Evolutionary conservation across 1,139 yeast genomes (phyloP).

Genomic region (Meyerozyma guilliermondii): DNA sequence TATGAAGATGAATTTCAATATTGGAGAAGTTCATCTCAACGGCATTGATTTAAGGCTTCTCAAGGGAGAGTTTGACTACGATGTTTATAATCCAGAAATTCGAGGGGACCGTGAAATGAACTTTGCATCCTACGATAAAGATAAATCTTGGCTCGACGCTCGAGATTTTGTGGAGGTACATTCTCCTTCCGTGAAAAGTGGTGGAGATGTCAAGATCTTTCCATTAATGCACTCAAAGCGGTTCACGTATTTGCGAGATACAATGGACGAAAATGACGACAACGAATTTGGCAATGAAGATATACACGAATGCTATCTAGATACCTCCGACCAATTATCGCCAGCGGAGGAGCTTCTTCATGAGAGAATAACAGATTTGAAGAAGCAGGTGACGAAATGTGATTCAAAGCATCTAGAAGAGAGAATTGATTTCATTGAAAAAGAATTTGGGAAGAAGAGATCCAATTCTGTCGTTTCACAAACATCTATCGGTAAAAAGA

Average conservation of each 20-base stretch:
- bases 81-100: conserved; percentile 17
- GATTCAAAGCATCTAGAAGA: conserved; percentile 11
- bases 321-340: conserved; percentile 19
- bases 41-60: conserved; percentile 39
- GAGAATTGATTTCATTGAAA: conserved; percentile 19
- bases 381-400: conserved; percentile 14
- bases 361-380: conserved; percentile 25
- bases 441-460: conserved; percentile 15
- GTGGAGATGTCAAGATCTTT: conserved; percentile 19
- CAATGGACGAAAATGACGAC: conserved; percentile 14
- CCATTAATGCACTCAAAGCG: conserved; percentile 35
- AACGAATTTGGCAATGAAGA: conserved; percentile 23
- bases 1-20: conserved; percentile 40
- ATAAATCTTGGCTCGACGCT: conserved; percentile 37
- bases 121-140: conserved; percentile 28
- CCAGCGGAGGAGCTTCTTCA: conserved; percentile 22
- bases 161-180: conserved; percentile 40
- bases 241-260: conserved; percentile 38
- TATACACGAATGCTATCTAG: conserved; percentile 28
- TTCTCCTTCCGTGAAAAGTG: conserved; percentile 22
- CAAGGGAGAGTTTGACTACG: conserved; percentile 26
- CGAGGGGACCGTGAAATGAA: conserved; percentile 10
- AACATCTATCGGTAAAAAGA: background rate
- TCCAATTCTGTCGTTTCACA: background rate
- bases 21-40: conserved; percentile 37